Evolutionary conservation across 768 basidiomycete species (phyloP).

Genomic region (Mycena olivaceomarginata): DNA sequence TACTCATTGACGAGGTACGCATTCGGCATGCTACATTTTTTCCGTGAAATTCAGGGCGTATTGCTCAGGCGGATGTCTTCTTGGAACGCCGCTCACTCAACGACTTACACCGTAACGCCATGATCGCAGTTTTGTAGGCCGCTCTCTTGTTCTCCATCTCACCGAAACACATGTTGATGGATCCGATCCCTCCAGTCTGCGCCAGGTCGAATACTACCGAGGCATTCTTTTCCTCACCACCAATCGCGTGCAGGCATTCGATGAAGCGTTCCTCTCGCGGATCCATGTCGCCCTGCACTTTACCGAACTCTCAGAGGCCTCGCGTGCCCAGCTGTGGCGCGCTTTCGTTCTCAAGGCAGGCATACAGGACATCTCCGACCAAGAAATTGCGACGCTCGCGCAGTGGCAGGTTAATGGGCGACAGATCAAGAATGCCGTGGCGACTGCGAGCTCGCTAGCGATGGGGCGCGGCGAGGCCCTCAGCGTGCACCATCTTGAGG

Average conservation of each 20-base stretch:
- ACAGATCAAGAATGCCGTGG: conserved; percentile 82
- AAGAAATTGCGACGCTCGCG: conserved; percentile 66
- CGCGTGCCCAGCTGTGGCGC: conserved; percentile 76
- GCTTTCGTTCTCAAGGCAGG: conserved; percentile 65
- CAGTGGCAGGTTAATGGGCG: conserved; percentile 75
- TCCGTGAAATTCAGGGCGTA: not conserved
- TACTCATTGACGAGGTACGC: conserved; percentile 71
- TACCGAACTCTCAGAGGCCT: conserved; percentile 71
- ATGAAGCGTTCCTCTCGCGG: conserved; percentile 81
- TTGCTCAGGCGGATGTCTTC: conserved; percentile 77
- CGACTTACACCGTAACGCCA: conserved; percentile 80
- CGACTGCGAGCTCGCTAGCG: conserved; percentile 79
- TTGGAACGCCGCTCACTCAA: conserved; percentile 80
- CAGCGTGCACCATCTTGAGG: conserved; percentile 68
- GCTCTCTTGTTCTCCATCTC: conserved; percentile 18
- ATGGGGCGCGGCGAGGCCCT: conserved; percentile 68
- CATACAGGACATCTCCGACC: no score
- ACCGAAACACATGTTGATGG: no score
- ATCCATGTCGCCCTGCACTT: conserved; percentile 82
- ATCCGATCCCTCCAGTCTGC: conserved; percentile 54
- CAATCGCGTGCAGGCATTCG: conserved; percentile 76
- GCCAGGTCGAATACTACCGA: conserved; percentile 75
- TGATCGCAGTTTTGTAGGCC: conserved; percentile 80
- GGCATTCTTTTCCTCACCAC: conserved; percentile 76
- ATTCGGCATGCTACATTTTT: not conserved